Evolutionary conservation across 192 early-diverging fungal genomes (phyloP).

Genomic region (Linnemannia zychae): DNA sequence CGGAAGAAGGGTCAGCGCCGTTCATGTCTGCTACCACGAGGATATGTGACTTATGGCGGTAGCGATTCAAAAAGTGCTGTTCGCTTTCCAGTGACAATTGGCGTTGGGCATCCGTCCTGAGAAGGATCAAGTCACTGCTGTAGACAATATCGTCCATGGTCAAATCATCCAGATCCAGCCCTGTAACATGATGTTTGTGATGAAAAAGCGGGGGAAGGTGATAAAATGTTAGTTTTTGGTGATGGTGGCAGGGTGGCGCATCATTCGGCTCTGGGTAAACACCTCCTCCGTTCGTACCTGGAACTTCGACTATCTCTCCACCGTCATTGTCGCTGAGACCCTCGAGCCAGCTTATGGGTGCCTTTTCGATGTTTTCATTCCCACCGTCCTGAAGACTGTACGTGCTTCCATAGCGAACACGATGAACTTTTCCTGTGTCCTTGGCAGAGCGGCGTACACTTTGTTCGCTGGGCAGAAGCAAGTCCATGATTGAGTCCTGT

Average conservation of each 20-base stretch:
- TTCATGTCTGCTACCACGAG: slow-evolving; percentile 46
- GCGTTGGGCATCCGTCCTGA: slow-evolving; percentile 43
- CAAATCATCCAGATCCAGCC: slow-evolving; percentile 48
- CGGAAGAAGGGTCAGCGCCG: slow-evolving; percentile 8
- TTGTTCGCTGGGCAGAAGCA: slow-evolving; percentile 41
- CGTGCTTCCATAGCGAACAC: slow-evolving; percentile 41
- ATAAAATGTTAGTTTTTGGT: no score
- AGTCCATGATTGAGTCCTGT: slow-evolving; percentile 48
- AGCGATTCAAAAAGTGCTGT: slow-evolving; percentile 48
- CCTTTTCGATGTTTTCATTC: slow-evolving; percentile 36
- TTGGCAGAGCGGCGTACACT: slow-evolving; percentile 33
- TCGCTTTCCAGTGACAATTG: slow-evolving; percentile 50
- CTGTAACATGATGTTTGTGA: neutral
- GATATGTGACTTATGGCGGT: slow-evolving; percentile 54
- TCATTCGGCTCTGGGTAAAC: no score
- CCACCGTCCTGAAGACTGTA: slow-evolving; percentile 32
- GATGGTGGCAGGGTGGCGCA: neutral
- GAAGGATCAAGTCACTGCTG: slow-evolving; percentile 45
- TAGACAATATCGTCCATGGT: slow-evolving; percentile 54
- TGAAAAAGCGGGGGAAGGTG: no score
- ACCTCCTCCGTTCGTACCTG: slow-evolving; percentile 21
- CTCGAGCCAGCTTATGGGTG: slow-evolving; percentile 49
- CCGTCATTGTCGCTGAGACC: slow-evolving; percentile 30
- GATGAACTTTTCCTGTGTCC: slow-evolving; percentile 51
- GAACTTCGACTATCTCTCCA: slow-evolving; percentile 47